These are phyloP conservation scores for Austropuccinia psidii DNA, from an alignment of 1,284 basidiomycete species.

Conservation along the genomic window DNA sequence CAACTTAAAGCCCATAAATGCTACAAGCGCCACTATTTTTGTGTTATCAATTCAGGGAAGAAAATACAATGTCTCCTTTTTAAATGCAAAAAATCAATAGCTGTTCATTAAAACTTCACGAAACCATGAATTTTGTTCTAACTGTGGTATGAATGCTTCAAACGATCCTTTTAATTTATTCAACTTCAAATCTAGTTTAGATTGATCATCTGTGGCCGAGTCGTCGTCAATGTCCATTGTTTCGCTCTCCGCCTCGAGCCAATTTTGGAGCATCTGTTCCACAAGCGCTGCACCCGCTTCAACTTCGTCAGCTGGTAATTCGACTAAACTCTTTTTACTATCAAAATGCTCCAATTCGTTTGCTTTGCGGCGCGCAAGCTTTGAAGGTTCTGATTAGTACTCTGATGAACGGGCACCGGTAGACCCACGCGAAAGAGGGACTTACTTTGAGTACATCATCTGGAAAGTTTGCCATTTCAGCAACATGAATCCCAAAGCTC, in stretches of 20 bases:
- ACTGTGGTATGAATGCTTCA: constrained; percentile 59
- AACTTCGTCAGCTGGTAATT: constrained; percentile 43
- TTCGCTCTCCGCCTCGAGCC: constrained; percentile 30
- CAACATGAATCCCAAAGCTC: constrained; percentile 97
- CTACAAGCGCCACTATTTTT: too few species aligned
- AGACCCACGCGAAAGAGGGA: background rate
- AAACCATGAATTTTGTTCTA: constrained; percentile 72
- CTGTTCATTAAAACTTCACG: constrained; percentile 54
- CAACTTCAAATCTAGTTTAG: constrained; percentile 57
- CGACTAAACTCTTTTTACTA: constrained; percentile 1
- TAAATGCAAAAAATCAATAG: constrained; percentile 37
- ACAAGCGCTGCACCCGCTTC: background rate
- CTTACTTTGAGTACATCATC: constrained; percentile 79
- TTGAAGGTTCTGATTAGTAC: background rate
- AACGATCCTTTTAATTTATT: constrained; percentile 60
- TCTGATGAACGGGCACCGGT: background rate
- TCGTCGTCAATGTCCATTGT: constrained; percentile 33
- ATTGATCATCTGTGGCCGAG: constrained; percentile 24
- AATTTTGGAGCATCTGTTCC: constrained; percentile 45
- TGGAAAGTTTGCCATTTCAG: constrained; percentile 91
- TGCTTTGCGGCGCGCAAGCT: constrained; percentile 90
- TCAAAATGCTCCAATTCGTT: constrained; percentile 94
- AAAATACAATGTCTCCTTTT: too few species aligned
- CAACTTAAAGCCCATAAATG: too few species aligned
- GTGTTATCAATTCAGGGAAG: too few species aligned